phyloP scores from a whole-genome alignment of 805 yeast species.

The Candida coquimbonensis region DNA sequence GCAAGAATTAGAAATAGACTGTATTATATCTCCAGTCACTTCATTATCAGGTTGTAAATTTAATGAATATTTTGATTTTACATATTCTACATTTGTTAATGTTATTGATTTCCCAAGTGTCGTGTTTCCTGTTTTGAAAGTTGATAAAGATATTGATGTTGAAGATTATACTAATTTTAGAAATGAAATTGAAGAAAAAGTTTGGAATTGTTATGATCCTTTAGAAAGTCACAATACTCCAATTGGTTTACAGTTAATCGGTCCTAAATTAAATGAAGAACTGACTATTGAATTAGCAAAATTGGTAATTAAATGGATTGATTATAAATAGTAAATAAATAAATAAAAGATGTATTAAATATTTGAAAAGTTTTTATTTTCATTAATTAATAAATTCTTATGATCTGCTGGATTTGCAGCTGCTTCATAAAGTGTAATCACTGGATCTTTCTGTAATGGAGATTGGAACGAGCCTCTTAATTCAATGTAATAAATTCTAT shows the following conservation, averaged over 20 bases:
- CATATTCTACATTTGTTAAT: conserved; percentile 50
- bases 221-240: conserved; percentile 8
- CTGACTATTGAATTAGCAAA: conserved; percentile 11
- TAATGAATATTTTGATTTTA: conserved; percentile 29
- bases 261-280: conserved; percentile 19
- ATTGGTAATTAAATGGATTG: not conserved
- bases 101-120: conserved; percentile 49
- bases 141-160: conserved; percentile 27
- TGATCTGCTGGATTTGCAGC: conserved; percentile 94
- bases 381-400: conserved; percentile 28
- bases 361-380: conserved; percentile 13
- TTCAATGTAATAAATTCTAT: conserved; percentile 64
- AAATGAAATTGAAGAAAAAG: conserved; percentile 3
- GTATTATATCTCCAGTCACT: conserved; percentile 43
- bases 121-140: conserved; percentile 47
- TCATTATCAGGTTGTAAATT: conserved; percentile 36
- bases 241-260: conserved; percentile 19
- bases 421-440: conserved; percentile 74
- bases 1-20: conserved; percentile 37
- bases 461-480: conserved; percentile 62
- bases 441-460: conserved; percentile 56
- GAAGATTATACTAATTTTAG: not conserved
- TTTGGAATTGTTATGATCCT: conserved; percentile 6
- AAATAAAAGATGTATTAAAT: not conserved
- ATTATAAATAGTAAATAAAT: not conserved